Percentiles rank a stretch among this genome's conserved stretches.
phyloP scores from a whole-genome alignment of 257 asterid species.

The Vinca minor region DNA sequence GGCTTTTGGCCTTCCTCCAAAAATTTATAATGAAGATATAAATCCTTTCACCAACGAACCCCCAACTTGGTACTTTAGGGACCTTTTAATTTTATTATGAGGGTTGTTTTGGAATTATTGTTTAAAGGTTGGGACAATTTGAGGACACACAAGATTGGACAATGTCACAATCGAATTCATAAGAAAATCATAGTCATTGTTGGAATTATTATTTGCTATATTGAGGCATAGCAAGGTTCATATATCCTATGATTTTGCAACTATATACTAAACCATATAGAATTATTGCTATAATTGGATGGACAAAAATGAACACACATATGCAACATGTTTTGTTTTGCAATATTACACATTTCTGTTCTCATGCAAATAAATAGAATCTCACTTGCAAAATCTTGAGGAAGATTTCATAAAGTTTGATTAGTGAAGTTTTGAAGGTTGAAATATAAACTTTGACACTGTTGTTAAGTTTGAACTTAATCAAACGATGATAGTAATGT shows the following conservation, averaged over 20 bases:
- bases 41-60: not conserved
- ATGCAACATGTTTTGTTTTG: not conserved
- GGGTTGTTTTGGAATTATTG: not conserved
- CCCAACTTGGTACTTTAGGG: not conserved
- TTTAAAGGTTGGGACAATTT: conserved; percentile 1
- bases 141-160: conserved; percentile 1
- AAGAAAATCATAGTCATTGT: conserved; percentile 3
- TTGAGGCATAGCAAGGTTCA: not conserved
- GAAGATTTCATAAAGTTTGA: too few species aligned
- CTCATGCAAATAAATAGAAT: too few species aligned
- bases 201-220: not conserved
- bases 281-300: conserved; percentile 2
- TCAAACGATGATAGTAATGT: too few species aligned
- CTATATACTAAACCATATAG: not conserved
- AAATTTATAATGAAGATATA: too few species aligned
- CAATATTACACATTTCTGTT: not conserved
- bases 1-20: too few species aligned
- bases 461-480: too few species aligned
- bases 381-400: not conserved
- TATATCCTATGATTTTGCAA: not conserved
- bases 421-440: not conserved
- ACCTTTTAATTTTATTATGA: not conserved
- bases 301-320: not conserved
- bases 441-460: too few species aligned
- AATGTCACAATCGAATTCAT: conserved; percentile 3